Evolutionary conservation across 2,329 filamentous ascomycete species (phyloP), one percentile per base, ranked within the genome.

Genomic region (Ploettnerulaceae sp.): DNA sequence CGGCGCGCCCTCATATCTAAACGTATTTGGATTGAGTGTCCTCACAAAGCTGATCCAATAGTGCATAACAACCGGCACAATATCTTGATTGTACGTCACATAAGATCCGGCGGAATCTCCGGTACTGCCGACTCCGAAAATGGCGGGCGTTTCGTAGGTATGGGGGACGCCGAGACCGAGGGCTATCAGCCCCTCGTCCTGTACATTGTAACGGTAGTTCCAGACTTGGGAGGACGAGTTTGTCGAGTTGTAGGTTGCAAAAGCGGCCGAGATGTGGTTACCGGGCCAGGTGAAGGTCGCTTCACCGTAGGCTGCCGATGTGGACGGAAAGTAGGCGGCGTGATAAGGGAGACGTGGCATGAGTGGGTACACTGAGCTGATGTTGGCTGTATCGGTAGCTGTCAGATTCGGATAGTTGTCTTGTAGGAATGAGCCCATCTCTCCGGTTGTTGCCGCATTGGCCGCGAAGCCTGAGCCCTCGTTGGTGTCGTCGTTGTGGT

Each of bases 401-500:
- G 64, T 58, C 3, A 70, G 45, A 8, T 49, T 56, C 3, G 68
- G 65, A 41, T 69, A 69, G 40, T 69, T 66, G 6, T 59, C 33
- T 21, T 66, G 52, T 39, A 71, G 68, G 21, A 66, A 64, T 18
- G 61, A 55, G 2, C 66, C 60, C 3, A 61, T 51, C n/a, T 63
- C 48, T 15, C 57, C 52, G 8, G 63, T 61, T n/a, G 55, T 56
- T 12, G 66, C 52, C 3, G 59, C 62, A n/a, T 66, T 64, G 2
- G 62, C 58, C 4, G 65, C 68, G 59, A 84, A 84, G 4, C 71
- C 62, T 0, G 80, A 81, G 22, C 82, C 82, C 62, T 81, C 82
- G 45, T 73, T 64, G 3, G 69, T 70, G n/a, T 67, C 64, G 51
- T 69, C 68, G 58, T 32, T 25, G 20, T n/a, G 6, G 22, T 12